A percentile compares a stretch with the other conserved stretches of the same genome.
Evolutionary conservation across 2,329 filamentous ascomycete genomes (phyloP).

Genomic region (Ascochyta fabae): DNA sequence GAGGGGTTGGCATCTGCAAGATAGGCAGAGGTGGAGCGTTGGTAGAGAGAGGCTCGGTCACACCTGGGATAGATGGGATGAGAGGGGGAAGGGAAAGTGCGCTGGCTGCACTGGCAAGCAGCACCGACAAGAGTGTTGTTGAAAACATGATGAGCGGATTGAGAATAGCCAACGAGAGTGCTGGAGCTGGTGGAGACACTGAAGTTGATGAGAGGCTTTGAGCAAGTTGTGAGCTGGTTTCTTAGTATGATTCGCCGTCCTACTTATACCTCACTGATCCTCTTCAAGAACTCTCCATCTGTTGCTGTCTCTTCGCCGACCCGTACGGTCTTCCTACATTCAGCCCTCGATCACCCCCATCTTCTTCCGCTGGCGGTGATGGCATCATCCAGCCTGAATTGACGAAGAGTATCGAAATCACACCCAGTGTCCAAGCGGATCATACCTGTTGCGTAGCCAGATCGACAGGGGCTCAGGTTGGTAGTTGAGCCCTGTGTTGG

Average conservation of each 20-base stretch:
- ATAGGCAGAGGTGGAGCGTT: slow-evolving; percentile 63
- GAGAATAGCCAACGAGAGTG: not conserved
- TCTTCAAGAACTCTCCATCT: not conserved
- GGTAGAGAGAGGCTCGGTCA: slow-evolving; percentile 62
- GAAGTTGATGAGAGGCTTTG: slow-evolving; percentile 32
- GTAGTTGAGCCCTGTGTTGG: not conserved
- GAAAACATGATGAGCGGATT: slow-evolving; percentile 28
- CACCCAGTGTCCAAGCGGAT: not conserved
- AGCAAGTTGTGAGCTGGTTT: slow-evolving; percentile 37
- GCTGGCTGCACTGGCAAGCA: slow-evolving; percentile 27
- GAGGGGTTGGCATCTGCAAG: slow-evolving; percentile 65
- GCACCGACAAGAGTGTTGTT: slow-evolving; percentile 26
- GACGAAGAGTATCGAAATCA: slow-evolving; percentile 30
- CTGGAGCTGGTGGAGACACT: slow-evolving; percentile 5
- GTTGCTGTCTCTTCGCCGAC: not conserved
- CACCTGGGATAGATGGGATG: slow-evolving; percentile 65
- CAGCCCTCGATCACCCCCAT: slow-evolving; percentile 23
- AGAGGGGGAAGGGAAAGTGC: slow-evolving; percentile 58
- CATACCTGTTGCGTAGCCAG: slow-evolving; percentile 17
- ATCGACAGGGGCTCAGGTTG: slow-evolving; percentile 24
- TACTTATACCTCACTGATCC: slow-evolving; percentile 31
- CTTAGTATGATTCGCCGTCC: slow-evolving; percentile 1
- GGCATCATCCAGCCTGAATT: slow-evolving; percentile 24
- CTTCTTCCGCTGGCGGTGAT: slow-evolving; percentile 24
- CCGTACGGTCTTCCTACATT: not conserved